Conservation (phyloP, 1,284 basidiomycete species). For the Ceratobasidium sp. region DNA sequence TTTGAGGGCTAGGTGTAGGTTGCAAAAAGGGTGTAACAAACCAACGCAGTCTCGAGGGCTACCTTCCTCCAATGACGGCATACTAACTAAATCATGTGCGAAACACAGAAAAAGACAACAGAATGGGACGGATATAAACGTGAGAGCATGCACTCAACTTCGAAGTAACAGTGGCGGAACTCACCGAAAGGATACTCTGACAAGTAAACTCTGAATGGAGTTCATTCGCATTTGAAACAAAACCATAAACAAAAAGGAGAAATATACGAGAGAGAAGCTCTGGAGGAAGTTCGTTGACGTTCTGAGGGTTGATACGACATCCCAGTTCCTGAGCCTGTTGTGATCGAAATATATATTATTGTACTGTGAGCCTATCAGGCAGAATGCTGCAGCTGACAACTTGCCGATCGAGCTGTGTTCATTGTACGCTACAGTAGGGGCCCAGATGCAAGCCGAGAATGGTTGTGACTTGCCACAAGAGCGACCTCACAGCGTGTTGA, state of each 20-base stretch:
- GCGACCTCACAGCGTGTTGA: not conserved
- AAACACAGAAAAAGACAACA: no score
- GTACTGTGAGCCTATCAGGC: no score
- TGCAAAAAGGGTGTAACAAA: not conserved
- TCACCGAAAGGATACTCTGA: not conserved
- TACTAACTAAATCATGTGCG: not conserved
- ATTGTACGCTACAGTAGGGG: no score
- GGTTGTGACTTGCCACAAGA: no score
- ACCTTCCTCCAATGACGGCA: constrained; percentile 25
- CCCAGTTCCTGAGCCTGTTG: not conserved
- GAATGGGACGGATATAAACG: not conserved
- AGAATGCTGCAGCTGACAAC: no score
- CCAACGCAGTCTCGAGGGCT: not conserved
- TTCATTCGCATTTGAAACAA: not conserved
- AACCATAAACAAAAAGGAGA: not conserved
- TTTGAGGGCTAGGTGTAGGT: not conserved
- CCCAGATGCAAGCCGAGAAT: no score
- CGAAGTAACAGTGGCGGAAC: not conserved
- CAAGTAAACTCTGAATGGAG: not conserved
- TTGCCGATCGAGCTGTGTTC: no score
- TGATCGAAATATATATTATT: no score
- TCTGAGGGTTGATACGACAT: not conserved
- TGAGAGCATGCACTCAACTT: not conserved
- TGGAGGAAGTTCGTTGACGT: constrained; percentile 8
- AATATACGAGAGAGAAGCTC: constrained; percentile 8